phyloP scores from a whole-genome alignment of 768 basidiomycete species.

The Neoboletus magnificus region DNA sequence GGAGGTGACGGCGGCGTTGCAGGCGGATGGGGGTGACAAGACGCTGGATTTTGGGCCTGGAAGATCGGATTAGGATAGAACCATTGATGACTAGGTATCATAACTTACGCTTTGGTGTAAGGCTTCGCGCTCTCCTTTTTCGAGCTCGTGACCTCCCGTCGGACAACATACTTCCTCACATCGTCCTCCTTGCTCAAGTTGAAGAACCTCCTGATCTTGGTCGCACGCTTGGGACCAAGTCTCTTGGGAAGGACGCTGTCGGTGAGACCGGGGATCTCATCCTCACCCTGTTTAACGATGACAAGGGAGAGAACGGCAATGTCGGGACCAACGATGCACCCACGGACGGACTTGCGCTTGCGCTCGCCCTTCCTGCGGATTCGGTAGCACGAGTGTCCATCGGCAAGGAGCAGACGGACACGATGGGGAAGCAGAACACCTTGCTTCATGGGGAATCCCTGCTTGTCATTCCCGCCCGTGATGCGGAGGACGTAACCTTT shows the following conservation, averaged over 20 bases:
- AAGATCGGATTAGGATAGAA: not conserved
- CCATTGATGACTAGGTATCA: not conserved
- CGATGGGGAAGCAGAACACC: constrained; percentile 94
- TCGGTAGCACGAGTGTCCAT: constrained; percentile 98
- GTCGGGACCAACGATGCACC: constrained; percentile 96
- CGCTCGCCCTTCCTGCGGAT: constrained; percentile 89
- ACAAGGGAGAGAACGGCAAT: constrained; percentile 92
- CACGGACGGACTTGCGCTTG: constrained; percentile 98
- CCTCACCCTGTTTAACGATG: constrained; percentile 95
- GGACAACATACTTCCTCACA: constrained; percentile 95
- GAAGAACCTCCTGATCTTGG: constrained; percentile 97
- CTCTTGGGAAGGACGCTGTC: constrained; percentile 92
- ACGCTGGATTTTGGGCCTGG: constrained; percentile 93
- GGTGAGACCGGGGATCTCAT: constrained; percentile 87
- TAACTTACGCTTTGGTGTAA: constrained; percentile 91
- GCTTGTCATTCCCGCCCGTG: constrained; percentile 98
- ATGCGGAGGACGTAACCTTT: constrained; percentile 96
- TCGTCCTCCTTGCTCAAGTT: constrained; percentile 97
- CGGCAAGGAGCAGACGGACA: constrained; percentile 88
- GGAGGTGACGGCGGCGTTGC: constrained; percentile 93
- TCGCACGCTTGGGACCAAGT: constrained; percentile 95
- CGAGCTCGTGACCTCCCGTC: constrained; percentile 81
- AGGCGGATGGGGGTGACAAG: constrained; percentile 93
- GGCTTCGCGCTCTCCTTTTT: constrained; percentile 93
- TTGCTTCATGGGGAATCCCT: constrained; percentile 99